Percentiles rank a stretch among this genome's conserved stretches.
Conservation (phyloP, 2,329 filamentous ascomycete genomes). For the Clarireedia paspali region DNA sequence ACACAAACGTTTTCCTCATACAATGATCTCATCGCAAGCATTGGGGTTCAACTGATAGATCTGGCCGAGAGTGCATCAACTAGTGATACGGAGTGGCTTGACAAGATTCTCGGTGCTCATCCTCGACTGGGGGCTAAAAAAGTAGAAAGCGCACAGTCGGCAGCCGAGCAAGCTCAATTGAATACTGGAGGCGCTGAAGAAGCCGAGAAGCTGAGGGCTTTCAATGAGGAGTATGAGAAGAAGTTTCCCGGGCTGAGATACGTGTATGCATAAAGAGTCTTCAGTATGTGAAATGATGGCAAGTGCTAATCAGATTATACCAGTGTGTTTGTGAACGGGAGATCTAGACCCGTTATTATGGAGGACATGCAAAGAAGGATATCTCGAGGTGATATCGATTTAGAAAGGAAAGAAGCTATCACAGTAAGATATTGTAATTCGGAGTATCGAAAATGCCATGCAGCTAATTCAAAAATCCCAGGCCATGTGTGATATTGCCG, state of each 20-base stretch:
- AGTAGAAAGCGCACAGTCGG: constrained; percentile 73
- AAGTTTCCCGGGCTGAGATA: constrained; percentile 76
- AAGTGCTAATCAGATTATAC: constrained; percentile 13
- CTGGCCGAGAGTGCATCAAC: constrained; percentile 45
- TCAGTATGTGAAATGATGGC: neutral
- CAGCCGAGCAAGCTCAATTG: constrained; percentile 74
- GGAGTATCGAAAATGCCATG: neutral
- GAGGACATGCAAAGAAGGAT: constrained; percentile 73
- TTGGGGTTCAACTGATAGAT: constrained; percentile 54
- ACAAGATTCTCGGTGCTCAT: constrained; percentile 71
- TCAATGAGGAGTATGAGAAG: constrained; percentile 77
- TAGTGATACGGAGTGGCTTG: constrained; percentile 49
- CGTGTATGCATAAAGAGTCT: constrained; percentile 40
- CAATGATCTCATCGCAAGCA: constrained; percentile 55
- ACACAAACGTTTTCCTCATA: constrained; percentile 58
- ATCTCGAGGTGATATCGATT: constrained; percentile 52
- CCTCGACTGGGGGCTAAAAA: constrained; percentile 76
- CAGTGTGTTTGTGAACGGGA: constrained; percentile 80
- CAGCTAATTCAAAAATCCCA: constrained; percentile 14
- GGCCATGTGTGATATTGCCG: constrained; percentile 88
- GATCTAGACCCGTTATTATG: constrained; percentile 68
- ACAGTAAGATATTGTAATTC: constrained; percentile 42
- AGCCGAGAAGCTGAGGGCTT: constrained; percentile 43
- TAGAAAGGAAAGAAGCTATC: constrained; percentile 67
- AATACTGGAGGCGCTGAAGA: constrained; percentile 50